Conservation (phyloP, 495 filamentous ascomycete species). For the Endocarpon pusillum region DNA sequence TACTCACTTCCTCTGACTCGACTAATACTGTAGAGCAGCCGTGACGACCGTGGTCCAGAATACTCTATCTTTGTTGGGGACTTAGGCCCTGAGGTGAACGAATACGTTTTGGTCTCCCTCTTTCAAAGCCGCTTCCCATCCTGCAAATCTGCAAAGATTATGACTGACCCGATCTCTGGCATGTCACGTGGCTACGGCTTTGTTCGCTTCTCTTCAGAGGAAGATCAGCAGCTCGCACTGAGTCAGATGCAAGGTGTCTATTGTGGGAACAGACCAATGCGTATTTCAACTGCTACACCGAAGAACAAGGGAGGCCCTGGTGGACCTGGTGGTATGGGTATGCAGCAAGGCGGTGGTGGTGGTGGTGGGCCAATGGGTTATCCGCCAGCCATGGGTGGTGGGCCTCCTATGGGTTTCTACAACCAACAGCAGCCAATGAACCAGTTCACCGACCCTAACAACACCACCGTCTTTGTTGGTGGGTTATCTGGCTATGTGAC, state of each 20-base stretch:
- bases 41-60: constrained; percentile 90
- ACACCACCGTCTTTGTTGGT: constrained; percentile 97
- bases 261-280: constrained; percentile 97
- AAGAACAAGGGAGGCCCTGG: constrained; percentile 67
- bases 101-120: constrained; percentile 90
- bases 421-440: constrained; percentile 92
- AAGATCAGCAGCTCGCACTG: constrained; percentile 85
- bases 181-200: constrained; percentile 98
- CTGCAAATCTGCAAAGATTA: constrained; percentile 99
- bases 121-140: constrained; percentile 93
- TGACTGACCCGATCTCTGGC: constrained; percentile 96
- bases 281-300: constrained; percentile 92
- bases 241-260: constrained; percentile 99
- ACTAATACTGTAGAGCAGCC: constrained; percentile 26
- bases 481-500: constrained; percentile 96
- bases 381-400: constrained; percentile 51
- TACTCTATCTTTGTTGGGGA: constrained; percentile 97
- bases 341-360: constrained; percentile 25
- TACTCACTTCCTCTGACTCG: not conserved
- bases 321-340: constrained; percentile 38
- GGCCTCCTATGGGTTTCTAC: constrained; percentile 66
- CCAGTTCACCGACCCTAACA: constrained; percentile 99
- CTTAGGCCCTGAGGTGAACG: constrained; percentile 94
- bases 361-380: constrained; percentile 23
- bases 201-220: constrained; percentile 87